phyloP scores from a whole-genome alignment of 345 rosid species.

The Turritis glabra region DNA sequence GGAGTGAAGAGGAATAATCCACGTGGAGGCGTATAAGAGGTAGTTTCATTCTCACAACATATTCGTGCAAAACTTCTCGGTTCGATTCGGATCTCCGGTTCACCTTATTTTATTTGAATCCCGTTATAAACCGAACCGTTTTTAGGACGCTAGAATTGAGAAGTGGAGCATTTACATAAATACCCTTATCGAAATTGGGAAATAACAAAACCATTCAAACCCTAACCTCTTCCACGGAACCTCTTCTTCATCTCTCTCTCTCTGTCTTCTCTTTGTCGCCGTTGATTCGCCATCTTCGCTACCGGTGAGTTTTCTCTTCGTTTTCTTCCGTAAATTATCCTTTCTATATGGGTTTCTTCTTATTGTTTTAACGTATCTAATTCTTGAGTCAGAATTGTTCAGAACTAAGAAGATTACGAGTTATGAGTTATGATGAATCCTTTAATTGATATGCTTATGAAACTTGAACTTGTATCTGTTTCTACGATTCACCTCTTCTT shows the following conservation, averaged over 20 bases:
- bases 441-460: not conserved
- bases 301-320: slow-evolving; percentile 17
- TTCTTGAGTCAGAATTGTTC: not conserved
- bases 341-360: slow-evolving; percentile 4
- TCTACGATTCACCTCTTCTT: not conserved
- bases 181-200: slow-evolving; percentile 10
- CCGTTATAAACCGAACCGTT: slow-evolving; percentile 13
- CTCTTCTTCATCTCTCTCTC: not conserved
- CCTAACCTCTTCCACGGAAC: slow-evolving; percentile 25
- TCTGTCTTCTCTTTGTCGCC: slow-evolving; percentile 17
- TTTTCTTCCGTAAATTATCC: not conserved
- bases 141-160: not conserved
- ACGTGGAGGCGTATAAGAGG: slow-evolving; percentile 47
- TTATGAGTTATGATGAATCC: not conserved
- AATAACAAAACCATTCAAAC: slow-evolving; percentile 27
- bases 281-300: slow-evolving; percentile 24
- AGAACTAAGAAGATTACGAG: not conserved
- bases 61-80: slow-evolving; percentile 12
- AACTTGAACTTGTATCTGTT: not conserved
- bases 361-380: not conserved
- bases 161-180: slow-evolving; percentile 5
- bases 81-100: slow-evolving; percentile 17
- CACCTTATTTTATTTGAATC: not conserved
- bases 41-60: slow-evolving; percentile 12
- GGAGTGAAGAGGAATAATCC: slow-evolving; percentile 42